Percentiles rank a stretch among this genome's conserved stretches.
Evolutionary conservation across 2,329 filamentous ascomycete genomes (phyloP).

Genomic region (Reticulascus tulasneorum): DNA sequence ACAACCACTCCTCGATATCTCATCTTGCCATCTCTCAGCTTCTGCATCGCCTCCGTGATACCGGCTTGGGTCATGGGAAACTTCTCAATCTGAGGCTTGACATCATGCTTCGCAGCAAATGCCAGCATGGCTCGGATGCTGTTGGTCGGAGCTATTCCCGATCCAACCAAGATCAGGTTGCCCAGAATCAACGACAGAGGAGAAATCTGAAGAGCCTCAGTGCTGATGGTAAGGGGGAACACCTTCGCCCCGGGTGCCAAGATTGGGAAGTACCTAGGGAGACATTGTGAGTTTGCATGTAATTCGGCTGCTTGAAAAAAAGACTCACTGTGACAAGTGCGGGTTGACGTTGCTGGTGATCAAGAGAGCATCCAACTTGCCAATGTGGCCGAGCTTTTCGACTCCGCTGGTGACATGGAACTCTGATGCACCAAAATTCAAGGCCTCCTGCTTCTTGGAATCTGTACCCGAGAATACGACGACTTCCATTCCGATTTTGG

Average conservation of each 20-base stretch:
- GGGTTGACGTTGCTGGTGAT: slow-evolving; percentile 17
- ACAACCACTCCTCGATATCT: too few relatives aligned
- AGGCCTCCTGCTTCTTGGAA: slow-evolving; percentile 48
- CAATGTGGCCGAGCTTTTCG: slow-evolving; percentile 13
- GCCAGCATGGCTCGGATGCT: slow-evolving; percentile 18
- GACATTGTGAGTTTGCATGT: neutral
- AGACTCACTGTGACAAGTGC: slow-evolving; percentile 5
- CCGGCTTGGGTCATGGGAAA: slow-evolving; percentile 33
- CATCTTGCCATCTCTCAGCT: too few relatives aligned
- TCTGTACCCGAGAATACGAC: slow-evolving; percentile 60
- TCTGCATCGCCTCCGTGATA: neutral
- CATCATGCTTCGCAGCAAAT: slow-evolving; percentile 22
- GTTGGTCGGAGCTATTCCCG: slow-evolving; percentile 9
- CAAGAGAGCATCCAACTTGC: slow-evolving; percentile 12
- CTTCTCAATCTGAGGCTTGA: slow-evolving; percentile 23
- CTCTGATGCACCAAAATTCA: slow-evolving; percentile 20
- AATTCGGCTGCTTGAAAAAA: too few relatives aligned
- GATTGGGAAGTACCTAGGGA: slow-evolving; percentile 10
- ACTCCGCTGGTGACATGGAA: slow-evolving; percentile 17
- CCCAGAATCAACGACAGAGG: slow-evolving; percentile 26
- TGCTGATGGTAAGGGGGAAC: slow-evolving; percentile 10
- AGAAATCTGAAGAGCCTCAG: slow-evolving; percentile 27
- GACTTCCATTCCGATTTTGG: slow-evolving; percentile 63
- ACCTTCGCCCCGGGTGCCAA: slow-evolving; percentile 8
- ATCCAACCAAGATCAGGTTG: slow-evolving; percentile 11